Evolutionary conservation across 148 eudicot species (phyloP).

Genomic region (Rhododendron mucronatum): DNA sequence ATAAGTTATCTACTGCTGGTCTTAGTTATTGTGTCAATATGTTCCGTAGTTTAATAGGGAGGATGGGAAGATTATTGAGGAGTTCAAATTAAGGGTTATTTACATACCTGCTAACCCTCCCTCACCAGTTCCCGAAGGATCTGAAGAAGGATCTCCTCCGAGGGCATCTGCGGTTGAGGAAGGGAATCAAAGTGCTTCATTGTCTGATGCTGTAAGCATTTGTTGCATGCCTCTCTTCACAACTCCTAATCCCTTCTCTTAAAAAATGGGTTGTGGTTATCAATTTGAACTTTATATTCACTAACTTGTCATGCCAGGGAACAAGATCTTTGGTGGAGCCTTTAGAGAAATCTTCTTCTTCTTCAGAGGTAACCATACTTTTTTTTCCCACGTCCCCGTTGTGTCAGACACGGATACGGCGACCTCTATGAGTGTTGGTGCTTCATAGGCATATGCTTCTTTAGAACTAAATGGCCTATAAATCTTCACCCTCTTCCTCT

Average conservation of each 20-base stretch:
- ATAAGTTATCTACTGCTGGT: neutral
- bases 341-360: conserved; percentile 47
- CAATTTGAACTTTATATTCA: neutral
- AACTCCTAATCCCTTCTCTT: neutral
- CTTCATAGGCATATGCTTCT: neutral
- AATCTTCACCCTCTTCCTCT: neutral
- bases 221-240: neutral
- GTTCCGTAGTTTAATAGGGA: conserved; percentile 62
- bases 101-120: conserved; percentile 87
- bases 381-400: neutral
- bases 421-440: neutral
- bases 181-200: conserved; percentile 41
- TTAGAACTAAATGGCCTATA: neutral
- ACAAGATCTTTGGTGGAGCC: conserved; percentile 44
- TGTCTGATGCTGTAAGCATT: conserved; percentile 54
- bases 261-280: neutral
- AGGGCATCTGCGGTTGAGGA: conserved; percentile 44
- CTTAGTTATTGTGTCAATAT: conserved; percentile 16
- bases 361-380: conserved; percentile 46
- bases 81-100: conserved; percentile 70
- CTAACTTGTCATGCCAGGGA: conserved; percentile 31
- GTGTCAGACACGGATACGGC: neutral
- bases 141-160: conserved; percentile 89
- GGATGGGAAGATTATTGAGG: conserved; percentile 62
- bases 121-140: conserved; percentile 90